Evolutionary conservation across 1,284 basidiomycete species (phyloP).

Genomic region (Cutaneotrichosporon mucoides): DNA sequence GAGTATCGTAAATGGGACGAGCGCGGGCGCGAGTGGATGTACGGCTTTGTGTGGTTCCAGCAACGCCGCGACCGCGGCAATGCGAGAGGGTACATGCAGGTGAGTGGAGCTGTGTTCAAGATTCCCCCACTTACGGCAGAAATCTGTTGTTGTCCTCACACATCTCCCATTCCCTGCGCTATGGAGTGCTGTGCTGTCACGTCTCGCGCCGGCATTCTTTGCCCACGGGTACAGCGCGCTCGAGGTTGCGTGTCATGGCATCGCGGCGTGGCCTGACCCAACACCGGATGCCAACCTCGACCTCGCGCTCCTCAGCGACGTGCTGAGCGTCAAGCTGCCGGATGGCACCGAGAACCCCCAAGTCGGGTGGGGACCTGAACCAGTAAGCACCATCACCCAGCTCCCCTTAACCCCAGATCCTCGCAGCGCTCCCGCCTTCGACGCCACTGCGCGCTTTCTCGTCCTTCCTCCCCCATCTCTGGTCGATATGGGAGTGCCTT

Average conservation of each 20-base stretch:
- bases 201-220: constrained; percentile 73
- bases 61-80: constrained; percentile 65
- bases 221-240: constrained; percentile 71
- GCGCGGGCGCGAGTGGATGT: constrained; percentile 54
- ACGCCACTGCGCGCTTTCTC: constrained; percentile 70
- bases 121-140: constrained; percentile 50
- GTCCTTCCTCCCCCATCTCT: constrained; percentile 70
- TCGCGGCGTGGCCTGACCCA: constrained; percentile 73
- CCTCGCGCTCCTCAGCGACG: constrained; percentile 73
- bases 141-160: constrained; percentile 79
- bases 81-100: constrained; percentile 83
- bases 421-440: constrained; percentile 70
- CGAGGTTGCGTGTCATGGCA: constrained; percentile 78
- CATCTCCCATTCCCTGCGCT: constrained; percentile 78
- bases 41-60: constrained; percentile 78
- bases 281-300: constrained; percentile 61
- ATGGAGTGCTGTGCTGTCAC: constrained; percentile 64
- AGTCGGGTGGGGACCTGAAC: constrained; percentile 17
- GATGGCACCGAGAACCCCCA: constrained; percentile 67
- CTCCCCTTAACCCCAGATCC: constrained; percentile 54
- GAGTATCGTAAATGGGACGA: constrained; percentile 46
- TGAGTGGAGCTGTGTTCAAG: constrained; percentile 40
- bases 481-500: constrained; percentile 91
- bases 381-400: background rate
- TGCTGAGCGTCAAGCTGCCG: constrained; percentile 69